Base-by-base conservation (phyloP, 2,329 filamentous ascomycete species). In the Sclerotiophoma versabilis region DNA sequence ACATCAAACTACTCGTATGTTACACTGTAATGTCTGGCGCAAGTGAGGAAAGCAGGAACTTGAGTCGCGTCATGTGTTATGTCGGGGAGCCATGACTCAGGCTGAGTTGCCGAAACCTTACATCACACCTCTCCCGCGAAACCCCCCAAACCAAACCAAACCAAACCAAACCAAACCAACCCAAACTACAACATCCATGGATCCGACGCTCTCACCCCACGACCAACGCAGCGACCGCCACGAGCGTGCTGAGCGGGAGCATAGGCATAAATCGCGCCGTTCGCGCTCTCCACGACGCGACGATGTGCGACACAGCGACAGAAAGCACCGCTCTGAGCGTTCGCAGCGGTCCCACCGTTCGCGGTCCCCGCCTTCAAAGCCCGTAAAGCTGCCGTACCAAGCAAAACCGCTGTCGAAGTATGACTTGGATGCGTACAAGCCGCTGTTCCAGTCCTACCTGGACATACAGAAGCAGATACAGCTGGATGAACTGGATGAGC, bases 391-490 rank as follows among this genome's bases (percentile, higher is more conserved):
- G 9, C 92, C 92, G 0, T 88, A 86, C 65, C 79, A 82, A 45
- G 87, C 90, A 3, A 82, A 83, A 11, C 79, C 80, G 36, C 80
- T 97, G 4, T 84, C 83, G 7, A 93, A 89, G 68, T 80, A 83
- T 47, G 90, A 96, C 61, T 80, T 89, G n/a, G 74, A 78, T 1
- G 65, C 76, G 0, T 92, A 91, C 68, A 82, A 83, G 57, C 84
- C 89, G 0, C 79, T 97, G 54, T 91, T 97, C 59, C 90, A 87
- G 14, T 85, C 90, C 41, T 98, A 97, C 66, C 82, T 98, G 22
- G 90, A 93, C 64, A 84, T 96, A 27, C 93, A 98, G 75, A 97
- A 97, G 77, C 82, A 86, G 32, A 82, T 90, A 33, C 78, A 88
- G 47, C 78, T 96, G 1, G 81, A 87, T 15, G 82, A 84, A 9